phyloP scores from a whole-genome alignment of 2,329 filamentous ascomycete genomes.

The Fusarium pilosicola region DNA sequence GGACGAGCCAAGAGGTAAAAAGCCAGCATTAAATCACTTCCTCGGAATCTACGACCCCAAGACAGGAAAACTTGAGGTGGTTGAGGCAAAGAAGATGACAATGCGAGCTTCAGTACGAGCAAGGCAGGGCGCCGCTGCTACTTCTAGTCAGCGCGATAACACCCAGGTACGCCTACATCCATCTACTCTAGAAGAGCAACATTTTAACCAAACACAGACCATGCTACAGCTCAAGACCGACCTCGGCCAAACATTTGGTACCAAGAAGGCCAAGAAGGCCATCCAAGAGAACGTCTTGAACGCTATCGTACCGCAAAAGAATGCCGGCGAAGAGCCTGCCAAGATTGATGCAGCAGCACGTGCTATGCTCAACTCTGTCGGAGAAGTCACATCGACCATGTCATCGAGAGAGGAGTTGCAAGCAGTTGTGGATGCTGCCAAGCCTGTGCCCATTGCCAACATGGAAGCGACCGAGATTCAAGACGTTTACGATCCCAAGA shows the following conservation, averaged over 20 bases:
- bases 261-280: conserved; percentile 85
- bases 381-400: conserved; percentile 70
- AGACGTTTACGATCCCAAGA: conserved; percentile 76
- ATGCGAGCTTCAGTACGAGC: conserved; percentile 67
- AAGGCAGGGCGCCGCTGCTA: conserved; percentile 61
- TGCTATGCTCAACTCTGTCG: conserved; percentile 72
- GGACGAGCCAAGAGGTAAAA: conserved; percentile 46
- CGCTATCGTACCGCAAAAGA: conserved; percentile 66
- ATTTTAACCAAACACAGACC: conserved; percentile 55
- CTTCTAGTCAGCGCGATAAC: conserved; percentile 50
- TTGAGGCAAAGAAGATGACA: conserved; percentile 72
- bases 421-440: conserved; percentile 71
- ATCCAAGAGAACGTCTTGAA: conserved; percentile 76
- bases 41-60: conserved; percentile 71
- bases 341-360: conserved; percentile 65
- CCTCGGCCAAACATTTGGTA: conserved; percentile 82
- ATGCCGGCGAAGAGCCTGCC: conserved; percentile 49
- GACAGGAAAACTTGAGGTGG: conserved; percentile 67
- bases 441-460: conserved; percentile 79
- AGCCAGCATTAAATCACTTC: conserved; percentile 67
- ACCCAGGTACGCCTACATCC: conserved; percentile 41
- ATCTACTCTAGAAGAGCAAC: neutral
- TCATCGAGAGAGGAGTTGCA: conserved; percentile 73
- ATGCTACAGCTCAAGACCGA: conserved; percentile 72
- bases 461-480: conserved; percentile 72